Evolutionary conservation across 2,329 filamentous ascomycete species (phyloP), one percentile per base, ranked within the genome.

Genomic region (Alternaria gaisen): DNA sequence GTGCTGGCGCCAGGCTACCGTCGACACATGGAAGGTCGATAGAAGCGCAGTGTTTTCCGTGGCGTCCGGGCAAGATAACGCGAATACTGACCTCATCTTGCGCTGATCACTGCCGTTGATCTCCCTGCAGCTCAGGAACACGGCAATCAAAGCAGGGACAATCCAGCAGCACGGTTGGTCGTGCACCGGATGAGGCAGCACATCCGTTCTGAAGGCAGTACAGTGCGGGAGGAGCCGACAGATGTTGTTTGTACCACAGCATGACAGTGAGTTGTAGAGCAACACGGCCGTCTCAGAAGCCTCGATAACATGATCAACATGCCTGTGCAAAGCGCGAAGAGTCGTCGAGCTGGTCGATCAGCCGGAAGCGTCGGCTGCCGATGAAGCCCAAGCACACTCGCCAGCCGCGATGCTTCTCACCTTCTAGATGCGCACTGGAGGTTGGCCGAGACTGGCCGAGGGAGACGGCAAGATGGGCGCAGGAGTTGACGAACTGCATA

Each of bases 91-190:
- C 46, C 40, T 46, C 46, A 52, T 44, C 24, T 30, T 22, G 32
- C 58, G 58, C 53, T 57, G 58, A 57, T 56, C 53, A 30, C 58
- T 60, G 46, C 11, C 46, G 53, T 52, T 46, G 53, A 60, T 57
- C 46, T 57, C 41, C 56, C 47, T 60, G 53, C 53, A 28, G 58
- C 28, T 46, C 58, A 60, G 57, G 57, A 60, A 56, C 57, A 60
- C 52, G 38, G 44, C 54, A 41, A 47, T 50, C 24, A 40, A 53
- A 53, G 28, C 34, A 47, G 32, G 30, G 47, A 47, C 32, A 41
- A 47, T 18, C 42, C 28, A 43, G 43, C 42, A 43, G 34, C 22
- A 47, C 47, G 47, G 41, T 51, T 44, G 34, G 41, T 30, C 54
- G 22, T 38, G 24, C 16, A 12, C 53, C 41, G 26, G 16, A 47